Evolutionary conservation across 306 rosid genomes (phyloP), one percentile per base, ranked within the genome.

Genomic region (Rosa multiflora): DNA sequence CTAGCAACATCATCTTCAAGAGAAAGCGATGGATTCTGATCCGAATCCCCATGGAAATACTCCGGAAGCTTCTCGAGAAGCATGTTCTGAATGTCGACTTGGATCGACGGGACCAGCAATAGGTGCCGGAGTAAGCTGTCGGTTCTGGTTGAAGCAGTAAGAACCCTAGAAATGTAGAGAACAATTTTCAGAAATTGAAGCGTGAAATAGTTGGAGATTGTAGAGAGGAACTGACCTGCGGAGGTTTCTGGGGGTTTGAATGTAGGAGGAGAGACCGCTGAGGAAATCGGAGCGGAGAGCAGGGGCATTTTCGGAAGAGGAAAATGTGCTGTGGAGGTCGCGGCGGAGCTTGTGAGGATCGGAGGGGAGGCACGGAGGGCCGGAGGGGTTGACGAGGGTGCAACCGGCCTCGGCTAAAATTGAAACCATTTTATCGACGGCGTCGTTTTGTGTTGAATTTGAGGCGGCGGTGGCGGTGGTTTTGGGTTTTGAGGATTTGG

Each of bases 11-110:
- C 88, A 5, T 84, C 85, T 63, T 78, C 88, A 11, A 84, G 78
- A 4, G 84, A 80, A 63, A 64, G 18, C 26, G 84, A 75, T 7
- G 59, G 18, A 37, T 78, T 67, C 9, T 70, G 52, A 44, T 77
- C 55, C 26, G 73, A n/a, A 74, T 35, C 18, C 12, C 35, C 49
- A 59, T 81, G 62, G 51, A 84, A 84, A 67, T 81, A 81, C 52
- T 81, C 88, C 1, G 88, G 88, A 77, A 84, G 82, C 61, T 84
- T 84, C 82, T 81, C 88, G 29, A 84, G 85, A 17, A 84, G 88
- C 80, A 78, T 48, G 55, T 21, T 44, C 77, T 81, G 88, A 44
- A 84, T 61, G 48, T 84, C 83, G 1, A 81, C 29, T 26, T 84
- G 88, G 55, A 84, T 52, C 18, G 85, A 73, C 0, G 82, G 85